phyloP scores from a whole-genome alignment of 2,329 filamentous ascomycete genomes.

The Microdochium bolleyi region DNA sequence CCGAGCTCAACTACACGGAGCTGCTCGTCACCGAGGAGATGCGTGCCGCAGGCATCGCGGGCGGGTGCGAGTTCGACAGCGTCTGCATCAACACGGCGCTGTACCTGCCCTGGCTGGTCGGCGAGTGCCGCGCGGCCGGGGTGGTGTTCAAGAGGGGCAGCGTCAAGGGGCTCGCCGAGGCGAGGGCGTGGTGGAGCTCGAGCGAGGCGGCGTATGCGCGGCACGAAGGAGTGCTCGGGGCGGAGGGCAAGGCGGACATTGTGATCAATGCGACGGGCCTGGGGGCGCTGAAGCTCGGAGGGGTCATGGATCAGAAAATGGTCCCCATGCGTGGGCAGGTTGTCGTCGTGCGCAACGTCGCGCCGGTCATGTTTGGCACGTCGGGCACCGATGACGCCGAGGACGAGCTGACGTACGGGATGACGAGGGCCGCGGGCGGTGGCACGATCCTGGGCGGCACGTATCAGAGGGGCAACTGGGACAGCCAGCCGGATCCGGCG shows the following conservation, averaged over 20 bases:
- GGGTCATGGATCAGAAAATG: slow-evolving; percentile 68
- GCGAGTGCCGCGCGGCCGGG: slow-evolving; percentile 68
- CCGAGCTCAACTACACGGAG: slow-evolving; percentile 58
- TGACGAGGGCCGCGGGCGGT: slow-evolving; percentile 72
- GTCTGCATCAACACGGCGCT: slow-evolving; percentile 88
- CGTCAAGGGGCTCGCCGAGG: slow-evolving; percentile 66
- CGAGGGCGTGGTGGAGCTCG: slow-evolving; percentile 32
- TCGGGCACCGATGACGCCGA: slow-evolving; percentile 68
- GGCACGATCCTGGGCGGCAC: slow-evolving; percentile 84
- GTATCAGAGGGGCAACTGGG: slow-evolving; percentile 74
- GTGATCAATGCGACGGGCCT: slow-evolving; percentile 84
- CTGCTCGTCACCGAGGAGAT: slow-evolving; percentile 33
- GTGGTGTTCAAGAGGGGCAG: slow-evolving; percentile 57
- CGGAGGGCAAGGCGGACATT: slow-evolving; percentile 48
- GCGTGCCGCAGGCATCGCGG: slow-evolving; percentile 47
- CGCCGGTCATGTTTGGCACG: slow-evolving; percentile 58
- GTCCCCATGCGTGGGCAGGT: slow-evolving; percentile 76
- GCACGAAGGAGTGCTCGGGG: not conserved
- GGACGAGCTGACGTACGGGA: slow-evolving; percentile 70
- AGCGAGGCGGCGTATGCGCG: slow-evolving; percentile 38
- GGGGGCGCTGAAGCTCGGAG: slow-evolving; percentile 65
- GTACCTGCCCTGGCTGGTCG: slow-evolving; percentile 79
- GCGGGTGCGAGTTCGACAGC: slow-evolving; percentile 69
- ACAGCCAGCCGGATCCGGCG: slow-evolving; percentile 68
- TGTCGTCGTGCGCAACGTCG: slow-evolving; percentile 74